Evolutionary conservation across 2,329 filamentous ascomycete species (phyloP).

Genomic region (Pseudogymnoascus sp.): DNA sequence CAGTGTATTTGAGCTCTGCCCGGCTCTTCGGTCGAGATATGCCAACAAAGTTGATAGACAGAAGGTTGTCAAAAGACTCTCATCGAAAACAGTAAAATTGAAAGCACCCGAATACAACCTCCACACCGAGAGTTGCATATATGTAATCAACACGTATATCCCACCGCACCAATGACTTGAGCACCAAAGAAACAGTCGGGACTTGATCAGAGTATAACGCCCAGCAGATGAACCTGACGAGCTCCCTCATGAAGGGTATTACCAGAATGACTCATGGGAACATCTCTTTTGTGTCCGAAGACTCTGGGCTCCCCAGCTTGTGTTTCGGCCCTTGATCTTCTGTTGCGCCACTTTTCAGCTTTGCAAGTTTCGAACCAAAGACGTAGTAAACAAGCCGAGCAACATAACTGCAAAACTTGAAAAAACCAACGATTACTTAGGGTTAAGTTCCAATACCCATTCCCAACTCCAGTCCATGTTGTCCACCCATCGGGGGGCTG

Average conservation of each 20-base stretch:
- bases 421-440: conserved; percentile 70
- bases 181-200: conserved; percentile 47
- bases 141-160: conserved; percentile 18
- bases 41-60: conserved; percentile 20
- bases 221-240: conserved; percentile 67
- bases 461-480: conserved; percentile 31
- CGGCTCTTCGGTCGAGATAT: background rate
- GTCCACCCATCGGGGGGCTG: conserved; percentile 30
- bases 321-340: conserved; percentile 44
- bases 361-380: conserved; percentile 23
- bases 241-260: conserved; percentile 68
- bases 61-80: background rate
- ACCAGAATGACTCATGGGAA: conserved; percentile 68
- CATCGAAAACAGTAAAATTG: background rate
- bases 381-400: conserved; percentile 54
- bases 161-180: conserved; percentile 25
- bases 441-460: conserved; percentile 89
- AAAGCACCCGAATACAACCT: conserved; percentile 7
- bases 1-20: conserved; percentile 26
- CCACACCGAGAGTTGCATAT: conserved; percentile 3
- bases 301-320: conserved; percentile 49
- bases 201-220: conserved; percentile 53
- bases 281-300: conserved; percentile 43
- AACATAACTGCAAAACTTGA: conserved; percentile 63
- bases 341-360: conserved; percentile 40